phyloP scores from a whole-genome alignment of 116 monocot genomes.

The Papilionanthe hybrid region DNA sequence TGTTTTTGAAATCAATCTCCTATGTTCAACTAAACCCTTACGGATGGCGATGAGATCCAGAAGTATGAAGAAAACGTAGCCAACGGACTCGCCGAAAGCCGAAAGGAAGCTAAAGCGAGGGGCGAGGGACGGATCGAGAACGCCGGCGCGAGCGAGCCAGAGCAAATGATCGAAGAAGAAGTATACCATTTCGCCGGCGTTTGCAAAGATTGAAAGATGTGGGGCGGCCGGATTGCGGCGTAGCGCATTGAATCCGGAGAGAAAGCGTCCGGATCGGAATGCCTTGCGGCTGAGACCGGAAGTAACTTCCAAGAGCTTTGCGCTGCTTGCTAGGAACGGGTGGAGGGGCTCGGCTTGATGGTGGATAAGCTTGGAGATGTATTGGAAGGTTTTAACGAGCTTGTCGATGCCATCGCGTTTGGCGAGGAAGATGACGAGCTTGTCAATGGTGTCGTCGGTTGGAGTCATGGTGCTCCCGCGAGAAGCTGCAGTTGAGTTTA shows the following conservation, averaged over 20 bases:
- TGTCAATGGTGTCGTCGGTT: constrained; percentile 69
- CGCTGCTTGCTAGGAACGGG: constrained; percentile 41
- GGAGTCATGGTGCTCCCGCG: constrained; percentile 14
- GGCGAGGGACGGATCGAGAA: constrained; percentile 52
- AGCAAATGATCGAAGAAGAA: constrained; percentile 98
- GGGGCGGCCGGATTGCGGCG: constrained; percentile 48
- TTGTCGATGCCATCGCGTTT: constrained; percentile 99
- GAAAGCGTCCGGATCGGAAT: constrained; percentile 86
- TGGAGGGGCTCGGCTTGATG: constrained; percentile 39
- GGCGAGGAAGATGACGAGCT: constrained; percentile 97
- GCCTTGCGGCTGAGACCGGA: constrained; percentile 96
- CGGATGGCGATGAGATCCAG: constrained; percentile 60
- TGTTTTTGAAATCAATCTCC: constrained; percentile 8
- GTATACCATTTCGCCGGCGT: constrained; percentile 98
- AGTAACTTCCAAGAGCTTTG: constrained; percentile 81
- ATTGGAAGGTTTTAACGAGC: constrained; percentile 99
- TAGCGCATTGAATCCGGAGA: constrained; percentile 86
- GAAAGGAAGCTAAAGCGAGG: constrained; percentile 77
- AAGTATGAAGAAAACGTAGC: constrained; percentile 79
- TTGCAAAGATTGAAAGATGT: constrained; percentile 63
- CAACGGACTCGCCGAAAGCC: constrained; percentile 81
- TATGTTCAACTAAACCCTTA: constrained; percentile 40
- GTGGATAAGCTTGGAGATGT: constrained; percentile 89
- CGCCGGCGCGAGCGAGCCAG: constrained; percentile 73
- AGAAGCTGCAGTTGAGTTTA: background rate